Base-by-base conservation (phyloP, 1,139 yeast genomes). In the Zygosaccharomyces pseudobailii region DNA sequence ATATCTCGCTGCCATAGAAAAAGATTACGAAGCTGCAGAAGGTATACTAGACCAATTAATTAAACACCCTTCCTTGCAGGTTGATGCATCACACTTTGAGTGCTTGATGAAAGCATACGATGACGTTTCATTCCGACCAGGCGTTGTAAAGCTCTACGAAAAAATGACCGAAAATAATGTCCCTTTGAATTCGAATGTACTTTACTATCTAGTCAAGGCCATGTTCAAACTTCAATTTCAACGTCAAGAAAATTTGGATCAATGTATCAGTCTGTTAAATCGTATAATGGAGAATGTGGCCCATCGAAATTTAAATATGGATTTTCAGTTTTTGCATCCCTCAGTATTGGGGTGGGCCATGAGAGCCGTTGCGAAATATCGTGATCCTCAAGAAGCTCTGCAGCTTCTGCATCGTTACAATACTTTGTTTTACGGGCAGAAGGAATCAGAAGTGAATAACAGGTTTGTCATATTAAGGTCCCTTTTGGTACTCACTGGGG, bases 121-220 rank as follows among this genome's bases (percentile, higher is more conserved):
- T 39, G 50, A 49, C 23, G 47, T 48, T 7, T 50, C 54, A 8
- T 45, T 54, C 40, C 50, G 55, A 22, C 57, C 56, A 2, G 65
- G 60, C 4, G 54, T 66, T 0, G 40, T 66, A 6, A 42, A 48
- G 4, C 47, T 74, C 2, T 79, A 75, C 56, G 65, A 71, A 37
- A 65, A 68, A 40, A 71, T 78, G 74, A 71, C 70, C 3, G 61
- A 63, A 3, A 55, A 58, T 6, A 63, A 69, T 6, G 55, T 72
- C 4, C 56, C 61, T 0, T 58, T 73, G 2, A 62, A 71, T 7
- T 63, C 78, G 0, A 61, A 61, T 19, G 66, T 78, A 0, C 73
- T 78, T 48, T 66, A 65, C 31, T 68, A 63, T 51, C 55, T 78
- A 47, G 66, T 78, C 55, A 65, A 68, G 42, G 69, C 82, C 0